Evolutionary conservation across 2,329 filamentous ascomycete species (phyloP).

Genomic region (Bipolaris victoriae): DNA sequence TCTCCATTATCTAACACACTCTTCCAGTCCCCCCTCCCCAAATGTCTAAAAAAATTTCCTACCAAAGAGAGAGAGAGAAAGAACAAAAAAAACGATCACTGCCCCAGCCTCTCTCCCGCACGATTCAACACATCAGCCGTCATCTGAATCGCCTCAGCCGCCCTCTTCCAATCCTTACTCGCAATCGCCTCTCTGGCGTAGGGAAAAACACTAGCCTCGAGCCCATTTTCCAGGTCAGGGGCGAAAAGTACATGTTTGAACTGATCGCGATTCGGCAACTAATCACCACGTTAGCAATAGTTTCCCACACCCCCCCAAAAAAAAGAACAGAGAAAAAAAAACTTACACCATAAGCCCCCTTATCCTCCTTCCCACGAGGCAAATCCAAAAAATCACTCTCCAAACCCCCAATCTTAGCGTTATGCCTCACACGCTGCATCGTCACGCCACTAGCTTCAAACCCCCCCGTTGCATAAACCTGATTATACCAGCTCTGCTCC

Average conservation of each 20-base stretch:
- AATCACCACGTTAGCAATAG: neutral
- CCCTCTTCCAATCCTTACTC: conserved; percentile 70
- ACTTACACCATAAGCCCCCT: conserved; percentile 66
- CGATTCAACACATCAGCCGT: conserved; percentile 70
- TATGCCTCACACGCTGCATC: conserved; percentile 73
- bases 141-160: conserved; percentile 72
- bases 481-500: conserved; percentile 77
- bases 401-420: conserved; percentile 78
- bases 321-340: neutral
- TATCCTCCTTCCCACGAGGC: conserved; percentile 58
- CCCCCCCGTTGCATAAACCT: conserved; percentile 72
- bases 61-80: neutral
- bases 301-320: too few species aligned
- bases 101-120: conserved; percentile 61
- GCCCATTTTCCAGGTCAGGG: conserved; percentile 76
- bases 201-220: conserved; percentile 73
- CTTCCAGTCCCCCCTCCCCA: too few species aligned
- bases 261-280: conserved; percentile 81
- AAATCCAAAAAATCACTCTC: conserved; percentile 84
- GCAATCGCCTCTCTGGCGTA: conserved; percentile 83
- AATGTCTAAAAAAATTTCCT: too few species aligned
- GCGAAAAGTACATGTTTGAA: conserved; percentile 94
- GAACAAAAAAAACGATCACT: neutral
- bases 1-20: too few species aligned
- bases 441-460: conserved; percentile 76